Evolutionary conservation across 73 alveolate species (phyloP).

Genomic region (Effrenium voratum): DNA sequence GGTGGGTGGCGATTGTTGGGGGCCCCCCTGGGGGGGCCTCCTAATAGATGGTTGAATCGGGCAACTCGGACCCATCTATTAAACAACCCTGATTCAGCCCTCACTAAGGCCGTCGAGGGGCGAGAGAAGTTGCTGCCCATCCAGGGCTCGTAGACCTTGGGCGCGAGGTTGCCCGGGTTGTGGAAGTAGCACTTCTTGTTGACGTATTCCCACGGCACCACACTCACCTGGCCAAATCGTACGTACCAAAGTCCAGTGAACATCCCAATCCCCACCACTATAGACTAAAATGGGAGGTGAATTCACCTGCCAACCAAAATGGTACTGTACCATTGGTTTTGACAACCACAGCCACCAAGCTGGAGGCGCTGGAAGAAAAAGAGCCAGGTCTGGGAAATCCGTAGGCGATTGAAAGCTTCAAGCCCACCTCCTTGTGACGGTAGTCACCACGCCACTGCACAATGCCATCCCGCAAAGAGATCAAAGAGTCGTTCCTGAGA

Average conservation of each 20-base stretch:
- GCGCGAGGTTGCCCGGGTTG: conserved; percentile 18
- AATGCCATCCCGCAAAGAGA: conserved; percentile 75
- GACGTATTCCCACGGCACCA: conserved; percentile 93
- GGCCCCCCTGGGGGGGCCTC: no score
- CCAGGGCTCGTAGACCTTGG: conserved; percentile 70
- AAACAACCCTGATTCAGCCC: no score
- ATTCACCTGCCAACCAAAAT: no score
- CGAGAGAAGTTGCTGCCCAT: conserved; percentile 62
- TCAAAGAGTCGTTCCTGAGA: conserved; percentile 42
- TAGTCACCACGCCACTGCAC: conserved; percentile 89
- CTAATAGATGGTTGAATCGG: no score
- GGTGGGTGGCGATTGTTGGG: no score
- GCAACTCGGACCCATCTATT: no score
- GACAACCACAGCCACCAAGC: not conserved
- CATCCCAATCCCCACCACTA: not conserved
- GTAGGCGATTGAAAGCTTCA: not conserved
- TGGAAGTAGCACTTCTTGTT: conserved; percentile 55
- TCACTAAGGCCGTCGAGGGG: no score
- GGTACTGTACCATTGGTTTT: not conserved
- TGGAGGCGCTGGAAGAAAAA: not conserved
- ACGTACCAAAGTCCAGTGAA: not conserved
- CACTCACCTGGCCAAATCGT: not conserved
- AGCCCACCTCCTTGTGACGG: conserved; percentile 58
- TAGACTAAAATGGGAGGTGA: no score
- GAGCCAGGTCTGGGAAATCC: not conserved